Evolutionary conservation across 805 yeast genomes (phyloP).

Genomic region (Metschnikowia noctiluminum): DNA sequence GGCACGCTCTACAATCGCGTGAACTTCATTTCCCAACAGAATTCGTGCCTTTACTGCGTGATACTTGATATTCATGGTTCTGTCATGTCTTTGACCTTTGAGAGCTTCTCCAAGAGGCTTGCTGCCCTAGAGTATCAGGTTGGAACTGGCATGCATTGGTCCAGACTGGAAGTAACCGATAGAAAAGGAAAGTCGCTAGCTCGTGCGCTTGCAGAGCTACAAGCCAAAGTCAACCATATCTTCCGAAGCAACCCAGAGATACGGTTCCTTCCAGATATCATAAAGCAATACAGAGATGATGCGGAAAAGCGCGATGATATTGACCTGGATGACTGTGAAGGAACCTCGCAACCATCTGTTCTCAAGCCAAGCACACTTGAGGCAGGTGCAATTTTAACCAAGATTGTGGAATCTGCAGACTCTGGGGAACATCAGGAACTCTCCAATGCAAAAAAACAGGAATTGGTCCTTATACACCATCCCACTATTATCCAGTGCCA

Average conservation of each 20-base stretch:
- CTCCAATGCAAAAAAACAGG: constrained; percentile 16
- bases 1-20: background rate
- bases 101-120: constrained; percentile 2
- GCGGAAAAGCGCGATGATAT: background rate
- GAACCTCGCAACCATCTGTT: background rate
- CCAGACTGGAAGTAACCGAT: background rate
- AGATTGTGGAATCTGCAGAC: background rate
- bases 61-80: background rate
- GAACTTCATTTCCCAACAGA: background rate
- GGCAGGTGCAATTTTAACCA: background rate
- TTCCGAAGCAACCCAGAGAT: constrained; percentile 11
- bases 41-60: background rate
- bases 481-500: constrained; percentile 22
- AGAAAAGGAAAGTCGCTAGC: background rate
- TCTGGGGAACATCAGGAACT: background rate
- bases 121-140: constrained; percentile 7
- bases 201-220: constrained; percentile 9
- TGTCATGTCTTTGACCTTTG: constrained; percentile 3
- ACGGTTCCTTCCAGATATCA: constrained; percentile 8
- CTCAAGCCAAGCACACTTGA: background rate
- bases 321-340: too few relatives aligned
- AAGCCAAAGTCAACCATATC: constrained; percentile 9
- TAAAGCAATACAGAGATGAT: constrained; percentile 6
- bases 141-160: constrained; percentile 1
- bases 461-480: constrained; percentile 22